Evolutionary conservation across 2,329 filamentous ascomycete genomes (phyloP).

Genomic region (Cadophora gregata): DNA sequence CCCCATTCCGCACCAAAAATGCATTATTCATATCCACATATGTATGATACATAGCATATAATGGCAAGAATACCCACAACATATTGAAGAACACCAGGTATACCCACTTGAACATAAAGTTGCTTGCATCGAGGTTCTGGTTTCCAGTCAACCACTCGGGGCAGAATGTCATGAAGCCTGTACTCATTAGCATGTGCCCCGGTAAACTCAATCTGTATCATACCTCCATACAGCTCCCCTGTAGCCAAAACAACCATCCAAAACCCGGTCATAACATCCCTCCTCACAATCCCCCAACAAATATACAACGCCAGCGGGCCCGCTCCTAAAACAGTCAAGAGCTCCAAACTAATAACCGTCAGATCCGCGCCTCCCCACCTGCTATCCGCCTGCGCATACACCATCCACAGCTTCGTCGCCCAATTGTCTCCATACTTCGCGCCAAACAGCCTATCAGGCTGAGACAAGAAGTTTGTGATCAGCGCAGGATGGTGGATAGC

Average conservation of each 20-base stretch:
- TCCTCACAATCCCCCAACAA: conserved; percentile 64
- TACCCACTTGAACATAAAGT: conserved; percentile 67
- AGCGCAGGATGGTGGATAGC: conserved; percentile 47
- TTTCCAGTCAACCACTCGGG: conserved; percentile 71
- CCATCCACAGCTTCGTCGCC: conserved; percentile 69
- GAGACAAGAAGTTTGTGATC: conserved; percentile 56
- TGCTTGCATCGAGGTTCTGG: conserved; percentile 66
- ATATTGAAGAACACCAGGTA: conserved; percentile 74
- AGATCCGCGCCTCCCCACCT: conserved; percentile 69
- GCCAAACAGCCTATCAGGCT: conserved; percentile 57
- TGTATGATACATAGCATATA: conserved; percentile 63
- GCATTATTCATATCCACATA: conserved; percentile 61
- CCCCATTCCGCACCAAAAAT: conserved; percentile 49
- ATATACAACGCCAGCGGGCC: conserved; percentile 65
- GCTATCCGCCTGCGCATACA: conserved; percentile 68
- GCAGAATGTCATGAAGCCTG: conserved; percentile 74
- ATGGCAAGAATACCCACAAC: conserved; percentile 69
- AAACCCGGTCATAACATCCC: conserved; percentile 60
- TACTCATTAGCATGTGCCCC: conserved; percentile 16
- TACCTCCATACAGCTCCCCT: conserved; percentile 69
- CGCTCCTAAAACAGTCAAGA: conserved; percentile 68
- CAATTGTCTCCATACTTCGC: conserved; percentile 58
- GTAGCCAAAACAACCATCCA: conserved; percentile 70
- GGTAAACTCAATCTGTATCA: conserved; percentile 27
- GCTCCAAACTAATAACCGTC: conserved; percentile 67